phyloP scores from a whole-genome alignment of 108 stramenopile genomes.

The Chaetoceros tenuissimus region DNA sequence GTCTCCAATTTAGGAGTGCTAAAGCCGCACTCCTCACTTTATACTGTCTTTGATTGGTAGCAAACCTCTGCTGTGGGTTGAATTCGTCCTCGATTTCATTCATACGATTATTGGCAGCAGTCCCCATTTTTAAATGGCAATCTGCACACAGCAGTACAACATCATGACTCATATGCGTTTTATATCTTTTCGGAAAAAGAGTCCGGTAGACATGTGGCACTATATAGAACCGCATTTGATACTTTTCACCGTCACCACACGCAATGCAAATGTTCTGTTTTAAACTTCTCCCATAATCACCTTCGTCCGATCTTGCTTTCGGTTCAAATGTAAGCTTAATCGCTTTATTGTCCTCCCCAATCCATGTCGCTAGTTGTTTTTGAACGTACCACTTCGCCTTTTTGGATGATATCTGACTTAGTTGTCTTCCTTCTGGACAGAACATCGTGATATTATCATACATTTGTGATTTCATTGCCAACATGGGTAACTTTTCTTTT shows the following conservation, averaged over 20 bases:
- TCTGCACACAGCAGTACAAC: slow-evolving; percentile 69
- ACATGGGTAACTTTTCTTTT: slow-evolving; percentile 43
- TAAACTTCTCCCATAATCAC: slow-evolving; percentile 28
- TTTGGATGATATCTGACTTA: slow-evolving; percentile 64
- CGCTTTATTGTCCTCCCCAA: neutral
- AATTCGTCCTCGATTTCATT: slow-evolving; percentile 23
- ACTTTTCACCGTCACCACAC: slow-evolving; percentile 37
- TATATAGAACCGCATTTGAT: slow-evolving; percentile 71
- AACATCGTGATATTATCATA: slow-evolving; percentile 83
- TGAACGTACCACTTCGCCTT: slow-evolving; percentile 79
- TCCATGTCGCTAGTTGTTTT: slow-evolving; percentile 60
- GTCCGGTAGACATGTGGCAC: slow-evolving; percentile 67
- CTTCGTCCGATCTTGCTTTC: slow-evolving; percentile 4
- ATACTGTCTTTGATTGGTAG: slow-evolving; percentile 12
- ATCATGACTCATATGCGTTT: slow-evolving; percentile 78
- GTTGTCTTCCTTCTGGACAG: slow-evolving; percentile 30
- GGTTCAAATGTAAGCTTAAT: slow-evolving; percentile 13
- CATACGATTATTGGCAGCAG: slow-evolving; percentile 31
- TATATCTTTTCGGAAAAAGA: slow-evolving; percentile 57
- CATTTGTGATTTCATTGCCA: slow-evolving; percentile 74
- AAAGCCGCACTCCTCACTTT: slow-evolving; percentile 48
- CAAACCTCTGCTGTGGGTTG: slow-evolving; percentile 6
- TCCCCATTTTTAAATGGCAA: slow-evolving; percentile 58
- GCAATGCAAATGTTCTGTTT: slow-evolving; percentile 65
- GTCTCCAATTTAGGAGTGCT: slow-evolving; percentile 41